Base-by-base conservation (phyloP, 1,284 basidiomycete genomes). In the Puccinia coronata region DNA sequence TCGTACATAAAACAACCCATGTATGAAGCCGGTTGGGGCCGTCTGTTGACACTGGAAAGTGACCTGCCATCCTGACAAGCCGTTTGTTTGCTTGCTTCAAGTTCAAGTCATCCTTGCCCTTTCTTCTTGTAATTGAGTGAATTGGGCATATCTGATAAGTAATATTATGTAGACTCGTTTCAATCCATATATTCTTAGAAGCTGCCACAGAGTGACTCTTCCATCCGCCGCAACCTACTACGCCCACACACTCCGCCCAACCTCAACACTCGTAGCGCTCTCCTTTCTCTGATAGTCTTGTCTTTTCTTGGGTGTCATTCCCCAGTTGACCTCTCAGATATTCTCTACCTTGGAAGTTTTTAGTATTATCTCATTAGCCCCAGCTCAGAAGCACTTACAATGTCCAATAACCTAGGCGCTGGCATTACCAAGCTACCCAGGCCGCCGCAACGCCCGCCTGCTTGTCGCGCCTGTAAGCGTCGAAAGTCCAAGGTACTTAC, bases 391-490 rank as follows among this genome's bases (percentile, higher is more conserved):
- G 4, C 70, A 34, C 12, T 49, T 28, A 2, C 25, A 72, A 53
- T 72, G 49, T 55, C 51, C 18, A 72, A 28, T 34, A 34, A n/a
- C 31, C 70, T n/a, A 23, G n/a, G 47, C 70, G 34, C 23, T 36
- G 31, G 70, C 34, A 5, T 55, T n/a, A 41, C 41, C 18, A 81
- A 74, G 47, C 70, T 67, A 41, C 70, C 71, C 23, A 63, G 79
- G n/a, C 79, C 79, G n/a, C 79, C 79, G 12, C 79, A 81, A 74
- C 39, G 79, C 20, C 79, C 79, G 1, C 79, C 79, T 18, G 79
- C 79, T 41, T 81, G 79, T 67, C 55, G 79, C 49, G 79, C 79
- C 16, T 81, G 79, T 25, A 81, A 81, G 61, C 79, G 79, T 47
- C 79, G 79, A 36, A 81, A 81, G 55, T 81, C 79, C 8, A 81